Evolutionary conservation across 371 early-diverging fungal genomes (phyloP), one percentile per base, ranked within the genome.

Genomic region (Mortierella sp.): DNA sequence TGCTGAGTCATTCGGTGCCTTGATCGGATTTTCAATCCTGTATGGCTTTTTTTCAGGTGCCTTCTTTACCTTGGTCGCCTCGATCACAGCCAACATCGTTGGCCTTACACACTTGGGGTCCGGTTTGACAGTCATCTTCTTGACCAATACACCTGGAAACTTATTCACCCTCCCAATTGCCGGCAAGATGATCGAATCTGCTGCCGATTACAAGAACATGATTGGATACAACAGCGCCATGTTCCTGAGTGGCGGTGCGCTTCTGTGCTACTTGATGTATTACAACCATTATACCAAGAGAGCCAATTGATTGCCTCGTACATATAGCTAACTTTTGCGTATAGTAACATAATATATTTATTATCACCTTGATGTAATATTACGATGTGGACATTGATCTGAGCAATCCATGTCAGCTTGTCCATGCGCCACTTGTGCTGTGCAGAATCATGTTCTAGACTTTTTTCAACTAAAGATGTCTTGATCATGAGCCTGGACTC

Each of bases 41-140:
- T 88, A 86, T 75, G 89, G 89, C 0, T 80, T 87, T 64, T 88
- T 87, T 62, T 88, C 88, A 26, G 89, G 90, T 7, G 89, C 89
- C 9, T 90, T 88, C 62, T 83, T 91, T 54, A 82, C 85, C 1
- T 82, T 88, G 72, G 79, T 87, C 0, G 86, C 91, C 22, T 86
- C 88, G 7, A 79, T 88, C 34, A 82, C 86, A 9, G 88, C 86
- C 45, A 70, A 84, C 43, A 84, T 89, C 22, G 89, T 89, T 29
- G 88, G 89, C 8, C 62, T 86, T 61, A 86, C 83, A 3, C 71
- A 85, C 47, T 72, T 91, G 61, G 89, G 89, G 31, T 69, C 88
- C 0, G 85, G 87, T 32, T 83, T 88, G 64, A 90, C 90, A 1
- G 51, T 89, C 37, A 67, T 91, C 34, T 91, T 87, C 68, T 78